Base-by-base conservation (phyloP, 2,329 filamentous ascomycete genomes). In the Xylaria sp. region DNA sequence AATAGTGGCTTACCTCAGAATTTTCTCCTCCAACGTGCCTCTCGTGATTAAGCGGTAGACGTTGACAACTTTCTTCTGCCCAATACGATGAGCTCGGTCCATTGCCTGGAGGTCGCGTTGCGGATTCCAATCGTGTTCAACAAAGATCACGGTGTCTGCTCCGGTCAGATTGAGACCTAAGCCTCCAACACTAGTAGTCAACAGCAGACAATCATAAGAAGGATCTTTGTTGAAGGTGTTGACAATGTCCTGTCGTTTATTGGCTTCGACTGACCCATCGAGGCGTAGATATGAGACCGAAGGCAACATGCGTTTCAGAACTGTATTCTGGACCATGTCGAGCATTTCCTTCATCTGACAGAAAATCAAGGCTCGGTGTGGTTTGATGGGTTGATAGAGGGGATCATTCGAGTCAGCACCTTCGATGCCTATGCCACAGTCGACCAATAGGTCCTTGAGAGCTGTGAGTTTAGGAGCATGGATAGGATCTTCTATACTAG, bases 291-390 rank as follows among this genome's bases (percentile, higher is more conserved):
- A 98, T 44, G 97, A 96, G 5, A 98, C 94, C 0, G 91, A 92
- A 0, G 96, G 96, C n/a, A 99, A 87, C 82, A 98, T 87, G 76
- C 92, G 92, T 79, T 93, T 93, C 47, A 99, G 83, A 0, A 99
- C 96, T 66, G 95, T 94, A 75, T 92, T 93, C 78, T 98, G 94
- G 2, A 99, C 97, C 89, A 99, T 98, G 80, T 99, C 96, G 27
- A 99, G 87, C 97, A 99, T 99, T 80, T 99, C 96, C 82, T 99
- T 99, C 93, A 99, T 98, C 80, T 99, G 96, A 77, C 96, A 99
- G 85, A 99, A 99, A 73, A 99, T 92, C 32, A 99, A 88, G 0
- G 96, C 97, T 53, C 96, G 93, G 79, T 99, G 96, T 35, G 95
- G 96, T 70, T 96, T 97, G 79, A 99, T 97, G 48, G 94, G 97